Base-by-base conservation (phyloP, 2,329 filamentous ascomycete species). In the Aspergillus brasiliensis region DNA sequence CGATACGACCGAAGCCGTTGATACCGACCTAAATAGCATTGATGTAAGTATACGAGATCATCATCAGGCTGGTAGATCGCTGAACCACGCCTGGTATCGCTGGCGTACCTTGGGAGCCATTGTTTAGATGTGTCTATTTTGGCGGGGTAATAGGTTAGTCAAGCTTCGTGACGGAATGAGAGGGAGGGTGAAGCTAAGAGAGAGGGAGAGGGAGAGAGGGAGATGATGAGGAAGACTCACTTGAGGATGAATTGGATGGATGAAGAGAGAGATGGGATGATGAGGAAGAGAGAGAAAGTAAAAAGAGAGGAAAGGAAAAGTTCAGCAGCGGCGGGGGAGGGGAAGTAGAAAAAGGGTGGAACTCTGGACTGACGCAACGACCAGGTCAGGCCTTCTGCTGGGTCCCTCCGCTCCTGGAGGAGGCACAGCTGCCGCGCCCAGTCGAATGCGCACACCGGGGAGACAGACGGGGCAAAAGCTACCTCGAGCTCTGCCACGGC, bases 1-100 rank as follows among this genome's bases (percentile, higher is more conserved):
- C 95, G 83, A 99, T 99, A 83, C 95, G 93, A 85, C 95, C 95
- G 86, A 99, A 99, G 82, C 95, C 94, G 90, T 97, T 98, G 90
- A 97, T 97, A 81, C 92, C 92, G 79, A 96, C 91, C 88, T 96
- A 53, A 15, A 60, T 27, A 46, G 51, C 49, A 37, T 55, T 51
- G 2, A 42, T 51, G 42, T 64, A 13, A 61, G 59, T 60, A 56
- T 60, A 56, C 52, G 8, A 25, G 23, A 11, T 38, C 40, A 11
- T 38, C 40, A 57, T 37, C 8, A 17, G 11, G 8, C n/a, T 49
- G 34, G 17, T 55, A 40, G 40, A 15, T 57, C 34, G 57, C 40
- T 49, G 37, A 31, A 42, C n/a, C 40, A 13, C 31, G 31, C 31
- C 31, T 34, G 31, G 15, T 17, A 37, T 23, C 8, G 15, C 23